Evolutionary conservation across 2,329 filamentous ascomycete genomes (phyloP), one percentile per base, ranked within the genome.

Genomic region (Phoma sp.): DNA sequence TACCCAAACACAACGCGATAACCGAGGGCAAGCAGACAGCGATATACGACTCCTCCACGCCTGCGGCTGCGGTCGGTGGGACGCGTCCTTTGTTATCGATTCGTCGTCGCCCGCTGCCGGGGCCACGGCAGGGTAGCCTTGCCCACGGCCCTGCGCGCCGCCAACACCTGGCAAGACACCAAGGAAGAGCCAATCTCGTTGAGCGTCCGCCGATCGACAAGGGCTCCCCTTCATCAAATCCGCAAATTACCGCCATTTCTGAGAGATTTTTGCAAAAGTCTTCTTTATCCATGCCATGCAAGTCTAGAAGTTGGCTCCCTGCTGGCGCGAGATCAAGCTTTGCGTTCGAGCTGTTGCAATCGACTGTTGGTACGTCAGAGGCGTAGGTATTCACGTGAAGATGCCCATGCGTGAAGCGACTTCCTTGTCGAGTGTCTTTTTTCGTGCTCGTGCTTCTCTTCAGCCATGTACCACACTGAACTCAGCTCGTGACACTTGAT

Each of bases 241-340:
- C 36, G 47, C 49, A 53, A 57, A 57, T 57, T 57, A 46, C 55
- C 40, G 53, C 53, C 47, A 51, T 51, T 40, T 44, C 43, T 40
- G 32, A 29, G 47, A 38, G 43, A 39, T 50, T 46, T 27, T 33
- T 27, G 12, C 6, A 41, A 36, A 19, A 46, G 17, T 8, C 31
- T 19, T 45, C 31, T 36, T 38, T 46, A 50, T 50, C 13, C 40
- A 21, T 25, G 2, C 24, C 25, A 29, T 10, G 29, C 10, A 10
- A 29, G 27, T 22, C 27, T 41, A 45, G 39, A 54, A 40, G 33
- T 13, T 6, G 25, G 27, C 43, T 39, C 45, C 22, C 27, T 32
- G n/a, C 21, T 35, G 25, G 10, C 43, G 46, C 22, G 19, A 24
- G 36, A 24, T 38, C 39, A 51, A 43, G 39, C 47, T 43, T 48